These are phyloP conservation scores for Salix arbutifolia DNA, from an alignment of 345 rosid species.

Conservation along the genomic window DNA sequence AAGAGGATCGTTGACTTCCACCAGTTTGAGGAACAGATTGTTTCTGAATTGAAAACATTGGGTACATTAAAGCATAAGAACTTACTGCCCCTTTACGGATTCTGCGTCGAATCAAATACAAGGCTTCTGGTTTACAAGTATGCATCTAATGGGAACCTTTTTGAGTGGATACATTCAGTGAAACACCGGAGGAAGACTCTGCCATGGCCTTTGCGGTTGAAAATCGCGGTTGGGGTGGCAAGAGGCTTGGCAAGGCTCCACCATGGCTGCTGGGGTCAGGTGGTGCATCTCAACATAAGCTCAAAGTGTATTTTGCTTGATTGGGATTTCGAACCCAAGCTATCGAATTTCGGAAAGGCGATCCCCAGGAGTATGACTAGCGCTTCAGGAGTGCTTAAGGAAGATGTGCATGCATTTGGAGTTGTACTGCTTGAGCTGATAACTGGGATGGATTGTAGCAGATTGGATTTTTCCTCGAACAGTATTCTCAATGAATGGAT, in stretches of 20 bases:
- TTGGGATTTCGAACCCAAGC: conserved; percentile 13
- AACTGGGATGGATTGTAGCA: conserved; percentile 21
- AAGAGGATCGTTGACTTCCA: not conserved
- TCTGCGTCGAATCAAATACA: conserved; percentile 9
- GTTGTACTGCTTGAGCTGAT: conserved; percentile 19
- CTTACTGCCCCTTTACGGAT: conserved; percentile 21
- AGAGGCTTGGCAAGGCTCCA: conserved; percentile 32
- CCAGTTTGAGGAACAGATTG: not conserved
- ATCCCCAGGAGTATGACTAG: not conserved
- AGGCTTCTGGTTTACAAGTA: conserved; percentile 28
- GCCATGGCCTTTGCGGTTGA: conserved; percentile 27
- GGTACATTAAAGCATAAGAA: conserved; percentile 11
- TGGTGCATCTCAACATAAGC: conserved; percentile 19
- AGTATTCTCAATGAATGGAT: not conserved
- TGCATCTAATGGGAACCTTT: conserved; percentile 23
- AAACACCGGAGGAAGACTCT: not conserved
- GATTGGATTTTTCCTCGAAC: conserved; percentile 4
- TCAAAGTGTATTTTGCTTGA: conserved; percentile 18
- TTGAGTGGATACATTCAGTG: not conserved
- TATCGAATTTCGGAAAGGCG: conserved; percentile 19
- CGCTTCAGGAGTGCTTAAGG: conserved; percentile 2
- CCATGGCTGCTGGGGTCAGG: not conserved
- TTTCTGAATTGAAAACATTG: conserved; percentile 9
- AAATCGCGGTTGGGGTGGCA: conserved; percentile 21
- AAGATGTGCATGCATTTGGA: conserved; percentile 25